Evolutionary conservation across 129 eudicot genomes (phyloP).

Genomic region (Apium graveolens): DNA sequence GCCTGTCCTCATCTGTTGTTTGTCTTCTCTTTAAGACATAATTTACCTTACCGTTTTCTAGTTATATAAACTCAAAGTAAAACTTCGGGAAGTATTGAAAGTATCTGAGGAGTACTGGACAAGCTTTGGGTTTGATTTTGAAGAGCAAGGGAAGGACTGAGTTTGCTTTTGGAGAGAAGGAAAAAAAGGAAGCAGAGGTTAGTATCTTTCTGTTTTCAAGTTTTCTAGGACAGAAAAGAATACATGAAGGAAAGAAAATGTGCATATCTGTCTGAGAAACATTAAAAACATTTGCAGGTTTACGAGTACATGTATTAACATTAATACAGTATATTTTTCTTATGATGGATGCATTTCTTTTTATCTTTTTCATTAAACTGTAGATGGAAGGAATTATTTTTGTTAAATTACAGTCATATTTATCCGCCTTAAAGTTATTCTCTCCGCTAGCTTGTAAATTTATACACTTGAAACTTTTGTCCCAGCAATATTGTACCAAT

Average conservation of each 20-base stretch:
- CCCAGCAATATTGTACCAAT: background rate
- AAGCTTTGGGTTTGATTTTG: background rate
- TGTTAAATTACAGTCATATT: background rate
- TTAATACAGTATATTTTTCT: no score
- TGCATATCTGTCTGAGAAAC: no score
- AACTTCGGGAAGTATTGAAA: background rate
- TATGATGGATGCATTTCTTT: no score
- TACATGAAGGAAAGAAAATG: no score
- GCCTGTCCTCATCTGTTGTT: background rate
- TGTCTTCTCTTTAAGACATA: background rate
- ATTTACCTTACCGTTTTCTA: background rate
- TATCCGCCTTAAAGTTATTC: no score
- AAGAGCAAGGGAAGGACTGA: no score
- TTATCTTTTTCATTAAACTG: no score
- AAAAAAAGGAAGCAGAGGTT: no score
- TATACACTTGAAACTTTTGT: background rate
- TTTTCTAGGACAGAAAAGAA: background rate
- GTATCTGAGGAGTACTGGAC: background rate
- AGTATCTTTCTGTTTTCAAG: background rate
- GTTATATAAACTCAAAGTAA: background rate
- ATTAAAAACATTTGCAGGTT: background rate
- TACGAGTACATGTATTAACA: background rate
- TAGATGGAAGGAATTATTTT: background rate
- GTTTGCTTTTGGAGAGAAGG: background rate
- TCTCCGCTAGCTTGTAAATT: background rate